Conservation (phyloP, 768 basidiomycete species). For the Suillus clintonianus region DNA sequence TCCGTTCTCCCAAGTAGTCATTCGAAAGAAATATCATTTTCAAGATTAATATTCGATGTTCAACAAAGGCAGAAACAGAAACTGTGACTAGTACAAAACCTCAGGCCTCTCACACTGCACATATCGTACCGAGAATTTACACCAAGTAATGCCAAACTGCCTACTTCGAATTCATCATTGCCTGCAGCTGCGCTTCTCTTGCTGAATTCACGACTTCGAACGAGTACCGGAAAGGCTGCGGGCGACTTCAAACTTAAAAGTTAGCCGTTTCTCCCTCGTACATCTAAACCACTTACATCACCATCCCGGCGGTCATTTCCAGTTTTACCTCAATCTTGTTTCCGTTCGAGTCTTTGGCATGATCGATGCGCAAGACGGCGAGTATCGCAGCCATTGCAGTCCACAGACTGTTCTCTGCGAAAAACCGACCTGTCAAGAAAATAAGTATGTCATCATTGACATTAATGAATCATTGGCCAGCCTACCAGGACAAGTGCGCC, state of each 20-base stretch:
- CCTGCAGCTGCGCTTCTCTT: background rate
- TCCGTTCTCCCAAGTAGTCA: too few species aligned
- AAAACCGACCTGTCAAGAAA: background rate
- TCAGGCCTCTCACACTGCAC: too few species aligned
- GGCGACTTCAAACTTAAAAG: background rate
- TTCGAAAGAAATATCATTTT: too few species aligned
- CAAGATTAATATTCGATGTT: too few species aligned
- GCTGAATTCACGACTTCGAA: background rate
- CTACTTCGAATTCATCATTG: background rate
- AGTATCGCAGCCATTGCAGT: background rate
- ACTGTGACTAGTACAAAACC: too few species aligned
- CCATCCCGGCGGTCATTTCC: background rate
- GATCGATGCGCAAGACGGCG: background rate
- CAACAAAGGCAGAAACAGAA: too few species aligned
- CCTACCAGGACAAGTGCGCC: background rate
- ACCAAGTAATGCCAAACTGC: too few species aligned
- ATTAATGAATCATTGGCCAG: background rate
- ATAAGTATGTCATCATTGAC: background rate
- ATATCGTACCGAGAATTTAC: too few species aligned
- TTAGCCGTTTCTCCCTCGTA: background rate
- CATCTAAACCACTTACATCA: background rate
- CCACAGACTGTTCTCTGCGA: slow-evolving; percentile 3
- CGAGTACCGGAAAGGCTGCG: background rate
- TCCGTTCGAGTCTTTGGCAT: slow-evolving; percentile 2
- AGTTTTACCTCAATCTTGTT: background rate